Evolutionary conservation across 1,139 yeast genomes (phyloP).

Genomic region (Zygoascus meyerae): DNA sequence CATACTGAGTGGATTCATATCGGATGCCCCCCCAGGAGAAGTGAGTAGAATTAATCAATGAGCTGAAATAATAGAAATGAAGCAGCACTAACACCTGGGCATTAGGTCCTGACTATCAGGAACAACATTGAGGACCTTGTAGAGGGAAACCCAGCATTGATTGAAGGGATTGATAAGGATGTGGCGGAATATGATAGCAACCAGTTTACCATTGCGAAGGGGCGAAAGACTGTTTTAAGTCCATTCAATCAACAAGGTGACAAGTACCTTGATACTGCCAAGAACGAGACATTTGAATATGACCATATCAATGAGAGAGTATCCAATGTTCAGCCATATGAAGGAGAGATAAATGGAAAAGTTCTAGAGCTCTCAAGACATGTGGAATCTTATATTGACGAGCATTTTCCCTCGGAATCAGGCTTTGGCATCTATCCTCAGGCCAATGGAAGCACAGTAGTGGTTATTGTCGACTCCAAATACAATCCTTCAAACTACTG

Average conservation of each 20-base stretch:
- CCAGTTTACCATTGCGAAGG: conserved; percentile 37
- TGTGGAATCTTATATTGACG: conserved; percentile 36
- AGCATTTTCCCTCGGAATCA: conserved; percentile 43
- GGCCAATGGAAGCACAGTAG: conserved; percentile 41
- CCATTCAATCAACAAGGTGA: conserved; percentile 43
- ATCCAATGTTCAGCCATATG: conserved; percentile 38
- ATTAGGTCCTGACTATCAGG: conserved; percentile 7
- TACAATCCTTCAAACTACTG: conserved; percentile 73
- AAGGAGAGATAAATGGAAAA: conserved; percentile 14
- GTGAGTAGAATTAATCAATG: conserved; percentile 28
- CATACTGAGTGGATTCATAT: conserved; percentile 36
- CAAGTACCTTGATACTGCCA: conserved; percentile 44
- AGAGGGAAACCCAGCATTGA: conserved; percentile 30
- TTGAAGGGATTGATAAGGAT: conserved; percentile 30
- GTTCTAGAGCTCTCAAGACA: conserved; percentile 27
- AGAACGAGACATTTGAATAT: conserved; percentile 51
- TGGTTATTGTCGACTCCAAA: conserved; percentile 66
- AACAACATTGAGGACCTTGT: conserved; percentile 33
- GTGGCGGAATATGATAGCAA: conserved; percentile 42
- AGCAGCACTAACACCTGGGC: conserved; percentile 13
- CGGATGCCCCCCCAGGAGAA: conserved; percentile 53
- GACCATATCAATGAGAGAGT: conserved; percentile 49
- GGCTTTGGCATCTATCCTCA: conserved; percentile 49
- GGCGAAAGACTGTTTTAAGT: conserved; percentile 37
- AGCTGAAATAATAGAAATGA: not conserved